phyloP scores from a whole-genome alignment of 2,329 filamentous ascomycete species.

The Alternaria panax region DNA sequence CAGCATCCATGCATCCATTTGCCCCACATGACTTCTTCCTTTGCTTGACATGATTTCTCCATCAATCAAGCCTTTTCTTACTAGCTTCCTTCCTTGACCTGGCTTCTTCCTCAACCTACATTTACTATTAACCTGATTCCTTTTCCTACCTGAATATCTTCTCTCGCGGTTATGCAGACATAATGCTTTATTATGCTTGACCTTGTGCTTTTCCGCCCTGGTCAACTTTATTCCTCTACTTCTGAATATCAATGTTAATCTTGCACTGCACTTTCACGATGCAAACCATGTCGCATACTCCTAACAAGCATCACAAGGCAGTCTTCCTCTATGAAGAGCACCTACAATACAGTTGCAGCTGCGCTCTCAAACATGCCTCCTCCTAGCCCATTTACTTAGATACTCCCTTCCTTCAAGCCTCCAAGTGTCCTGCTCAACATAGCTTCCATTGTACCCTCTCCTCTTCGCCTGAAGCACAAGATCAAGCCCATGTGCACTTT shows the following conservation, averaged over 20 bases:
- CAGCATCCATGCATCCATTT: conserved; percentile 8
- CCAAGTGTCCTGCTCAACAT: conserved; percentile 54
- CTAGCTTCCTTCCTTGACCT: not conserved
- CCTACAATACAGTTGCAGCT: not conserved
- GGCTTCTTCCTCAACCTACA: not conserved
- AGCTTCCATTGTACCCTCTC: conserved; percentile 51
- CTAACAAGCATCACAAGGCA: not conserved
- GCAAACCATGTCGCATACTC: not conserved
- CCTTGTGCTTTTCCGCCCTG: not conserved
- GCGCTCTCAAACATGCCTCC: conserved; percentile 44
- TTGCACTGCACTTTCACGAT: not conserved
- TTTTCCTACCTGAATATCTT: not conserved
- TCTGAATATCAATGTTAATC: not conserved
- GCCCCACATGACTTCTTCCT: not conserved
- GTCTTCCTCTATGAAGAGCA: not conserved
- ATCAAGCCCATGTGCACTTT: conserved; percentile 48
- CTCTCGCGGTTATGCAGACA: not conserved
- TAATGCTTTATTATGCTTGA: not conserved
- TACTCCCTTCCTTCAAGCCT: conserved; percentile 54
- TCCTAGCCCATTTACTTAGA: conserved; percentile 46
- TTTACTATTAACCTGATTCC: not conserved
- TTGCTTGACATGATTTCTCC: not conserved
- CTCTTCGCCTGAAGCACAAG: conserved; percentile 57
- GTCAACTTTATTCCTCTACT: not conserved
- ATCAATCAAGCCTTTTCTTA: not conserved